A percentile compares a stretch with the other conserved stretches of the same genome.
Conservation (phyloP, 148 eudicot genomes). For the Euryodendron excelsum region DNA sequence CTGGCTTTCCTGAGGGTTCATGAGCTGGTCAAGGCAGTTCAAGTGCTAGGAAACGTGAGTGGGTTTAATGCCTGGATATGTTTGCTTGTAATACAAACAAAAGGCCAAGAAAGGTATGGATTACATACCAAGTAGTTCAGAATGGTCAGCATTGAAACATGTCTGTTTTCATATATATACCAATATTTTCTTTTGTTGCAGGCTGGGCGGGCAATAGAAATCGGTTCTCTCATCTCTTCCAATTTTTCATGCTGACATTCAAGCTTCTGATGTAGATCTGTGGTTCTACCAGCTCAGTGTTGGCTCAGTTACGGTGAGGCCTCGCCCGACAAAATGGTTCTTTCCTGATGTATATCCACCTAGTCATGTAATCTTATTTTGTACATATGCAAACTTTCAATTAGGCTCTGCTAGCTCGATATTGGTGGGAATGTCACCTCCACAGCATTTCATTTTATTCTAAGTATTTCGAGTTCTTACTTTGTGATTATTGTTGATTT, state of each 20-base stretch:
- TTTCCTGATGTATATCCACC: not conserved
- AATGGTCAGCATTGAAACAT: not conserved
- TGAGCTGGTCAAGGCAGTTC: too few relatives aligned
- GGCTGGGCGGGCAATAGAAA: not conserved
- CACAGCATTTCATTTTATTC: not conserved
- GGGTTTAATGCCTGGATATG: not conserved
- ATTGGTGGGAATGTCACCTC: not conserved
- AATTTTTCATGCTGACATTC: not conserved
- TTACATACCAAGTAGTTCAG: not conserved
- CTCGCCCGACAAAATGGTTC: not conserved
- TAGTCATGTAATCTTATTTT: not conserved
- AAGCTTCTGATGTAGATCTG: not conserved
- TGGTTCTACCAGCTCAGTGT: not conserved
- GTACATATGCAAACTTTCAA: not conserved
- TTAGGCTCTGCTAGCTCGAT: not conserved
- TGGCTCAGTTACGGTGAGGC: not conserved
- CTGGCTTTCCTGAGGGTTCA: not conserved
- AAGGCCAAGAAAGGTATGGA: not conserved
- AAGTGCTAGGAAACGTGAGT: too few relatives aligned
- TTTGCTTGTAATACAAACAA: not conserved
- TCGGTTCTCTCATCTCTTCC: not conserved
- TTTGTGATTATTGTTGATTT: not conserved
- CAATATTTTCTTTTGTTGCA: not conserved
- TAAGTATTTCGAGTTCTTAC: not conserved
- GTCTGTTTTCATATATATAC: not conserved